Evolutionary conservation across 2,329 filamentous ascomycete species (phyloP), one percentile per base, ranked within the genome.

Genomic region (Ambrosiella cleistominuta): DNA sequence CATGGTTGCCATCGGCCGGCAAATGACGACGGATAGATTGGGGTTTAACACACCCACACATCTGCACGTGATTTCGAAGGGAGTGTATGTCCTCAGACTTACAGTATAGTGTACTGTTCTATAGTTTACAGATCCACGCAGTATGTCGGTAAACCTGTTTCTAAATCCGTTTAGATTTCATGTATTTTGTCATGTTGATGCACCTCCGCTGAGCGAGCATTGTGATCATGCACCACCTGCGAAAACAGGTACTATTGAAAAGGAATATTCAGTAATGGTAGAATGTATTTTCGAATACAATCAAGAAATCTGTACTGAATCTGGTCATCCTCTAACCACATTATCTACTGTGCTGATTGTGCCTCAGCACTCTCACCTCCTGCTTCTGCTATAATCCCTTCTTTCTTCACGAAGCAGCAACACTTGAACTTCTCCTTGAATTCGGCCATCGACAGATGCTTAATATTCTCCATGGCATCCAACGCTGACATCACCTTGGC

Each of bases 401-500:
- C 61, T 13, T 61, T 62, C 37, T 60, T 62, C 15, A 60, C 63
- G 56, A 59, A 64, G 66, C 88, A 96, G 62, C 78, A 69, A 64
- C 89, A 95, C 1, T 71, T 71, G 65, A 79, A 86, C 63, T 68
- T 70, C 56, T 67, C 67, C 61, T 78, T 74, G 61, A 86, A 95
- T 57, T 83, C 77, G 7, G 73, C 73, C 6, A 73, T 68, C 2
- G 64, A 65, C 64, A 81, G 68, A 0, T 64, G 68, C 54, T 72
- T 65, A 39, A 84, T 60, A 59, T 67, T 66, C 2, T 70, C 67
- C 55, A 85, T 63, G 1, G 82, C 82, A 61, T 72, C 71, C 63
- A 81, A 78, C 11, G 84, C 82, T 0, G 79, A 84, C 11, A 74
- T 74, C 3, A 85, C 68, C 69, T 89, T 90, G 0, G 87, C 88